A percentile compares a stretch with the other conserved stretches of the same genome.
phyloP scores from a whole-genome alignment of 1,139 yeast genomes.

The Diutina mesorugosa region DNA sequence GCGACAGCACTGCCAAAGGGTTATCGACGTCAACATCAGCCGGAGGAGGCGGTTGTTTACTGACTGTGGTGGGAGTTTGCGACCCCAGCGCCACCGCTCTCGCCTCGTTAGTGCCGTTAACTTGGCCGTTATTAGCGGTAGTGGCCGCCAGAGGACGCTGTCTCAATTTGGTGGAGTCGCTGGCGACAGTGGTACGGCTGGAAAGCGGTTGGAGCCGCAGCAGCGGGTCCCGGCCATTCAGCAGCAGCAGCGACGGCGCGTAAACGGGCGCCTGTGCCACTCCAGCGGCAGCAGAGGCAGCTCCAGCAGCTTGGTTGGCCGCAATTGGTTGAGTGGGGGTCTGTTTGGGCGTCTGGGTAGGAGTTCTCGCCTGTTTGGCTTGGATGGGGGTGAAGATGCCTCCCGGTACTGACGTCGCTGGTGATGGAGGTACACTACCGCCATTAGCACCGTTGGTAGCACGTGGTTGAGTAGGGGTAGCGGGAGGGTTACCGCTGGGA shows the following conservation, averaged over 20 bases:
- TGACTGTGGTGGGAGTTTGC: neutral
- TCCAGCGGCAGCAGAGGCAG: neutral
- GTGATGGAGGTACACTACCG: neutral
- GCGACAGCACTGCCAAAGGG: neutral
- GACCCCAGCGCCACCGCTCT: neutral
- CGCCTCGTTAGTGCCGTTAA: neutral
- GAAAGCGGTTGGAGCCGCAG: neutral
- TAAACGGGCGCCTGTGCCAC: neutral
- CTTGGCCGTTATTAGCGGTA: neutral
- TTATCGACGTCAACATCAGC: conserved; percentile 3
- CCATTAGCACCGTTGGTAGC: neutral
- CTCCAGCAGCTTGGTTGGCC: neutral
- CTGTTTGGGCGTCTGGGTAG: neutral
- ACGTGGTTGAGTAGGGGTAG: neutral
- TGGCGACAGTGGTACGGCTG: neutral
- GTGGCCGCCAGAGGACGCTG: neutral
- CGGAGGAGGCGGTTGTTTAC: conserved; percentile 3
- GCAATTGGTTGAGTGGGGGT: neutral
- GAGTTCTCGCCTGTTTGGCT: too few species aligned
- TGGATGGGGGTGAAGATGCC: neutral
- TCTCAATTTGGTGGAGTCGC: neutral
- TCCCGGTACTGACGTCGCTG: neutral
- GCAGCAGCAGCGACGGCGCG: neutral
- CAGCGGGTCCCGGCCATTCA: neutral
- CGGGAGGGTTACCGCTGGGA: neutral